Conservation (phyloP, 345 rosid genomes). For the Balakata baccata region DNA sequence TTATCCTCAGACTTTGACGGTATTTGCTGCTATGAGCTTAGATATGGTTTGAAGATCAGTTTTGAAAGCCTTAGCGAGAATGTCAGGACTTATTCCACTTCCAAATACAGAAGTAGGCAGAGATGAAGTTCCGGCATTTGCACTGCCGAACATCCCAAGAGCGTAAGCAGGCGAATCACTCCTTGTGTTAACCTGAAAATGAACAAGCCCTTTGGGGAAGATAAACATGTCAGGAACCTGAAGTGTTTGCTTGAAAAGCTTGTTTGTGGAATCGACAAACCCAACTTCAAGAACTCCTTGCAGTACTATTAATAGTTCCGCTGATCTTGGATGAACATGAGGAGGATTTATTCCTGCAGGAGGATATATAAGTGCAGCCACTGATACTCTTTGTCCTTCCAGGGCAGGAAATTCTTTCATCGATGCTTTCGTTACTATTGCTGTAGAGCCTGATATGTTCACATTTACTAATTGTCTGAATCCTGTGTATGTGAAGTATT, state of each 20-base stretch:
- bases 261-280: slow-evolving; percentile 20
- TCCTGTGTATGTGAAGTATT: slow-evolving; percentile 26
- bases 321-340: slow-evolving; percentile 22
- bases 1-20: not conserved
- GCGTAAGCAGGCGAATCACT: slow-evolving; percentile 19
- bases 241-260: slow-evolving; percentile 23
- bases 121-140: slow-evolving; percentile 22
- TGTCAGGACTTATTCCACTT: slow-evolving; percentile 20
- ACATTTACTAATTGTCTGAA: slow-evolving; percentile 9
- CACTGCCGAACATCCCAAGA: slow-evolving; percentile 22
- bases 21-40: slow-evolving; percentile 21
- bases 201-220: slow-evolving; percentile 36
- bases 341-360: slow-evolving; percentile 23
- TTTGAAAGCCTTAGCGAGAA: slow-evolving; percentile 31
- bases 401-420: slow-evolving; percentile 18
- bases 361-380: slow-evolving; percentile 15
- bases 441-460: slow-evolving; percentile 12
- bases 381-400: slow-evolving; percentile 24
- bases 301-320: slow-evolving; percentile 16
- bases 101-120: slow-evolving; percentile 19
- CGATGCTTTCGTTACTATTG: slow-evolving; percentile 12
- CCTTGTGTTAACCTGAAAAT: slow-evolving; percentile 25
- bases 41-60: slow-evolving; percentile 20
- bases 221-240: slow-evolving; percentile 28
- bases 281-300: slow-evolving; percentile 19